Base-by-base conservation (phyloP, 768 basidiomycete genomes). In the Suillus subalutaceus region DNA sequence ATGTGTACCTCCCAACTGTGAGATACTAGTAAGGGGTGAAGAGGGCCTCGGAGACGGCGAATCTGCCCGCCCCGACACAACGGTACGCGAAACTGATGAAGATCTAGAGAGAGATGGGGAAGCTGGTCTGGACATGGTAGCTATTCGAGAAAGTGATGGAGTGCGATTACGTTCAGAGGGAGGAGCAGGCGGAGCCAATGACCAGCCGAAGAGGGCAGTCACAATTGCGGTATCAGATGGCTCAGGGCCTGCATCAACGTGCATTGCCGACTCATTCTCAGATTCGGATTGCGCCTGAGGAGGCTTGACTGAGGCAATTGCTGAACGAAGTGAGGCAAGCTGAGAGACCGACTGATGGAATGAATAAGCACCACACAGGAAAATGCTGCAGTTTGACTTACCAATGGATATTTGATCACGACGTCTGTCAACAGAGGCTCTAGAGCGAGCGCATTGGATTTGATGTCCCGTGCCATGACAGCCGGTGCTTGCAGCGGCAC, bases 371-470 rank as follows among this genome's bases (percentile, higher is more conserved):
- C 26, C 16, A 3, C 26, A 56, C 41, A 59, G 30, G 20, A 64
- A 64, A 32, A 66, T 32, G 52, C 40, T 53, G 60, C 43, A 65
- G 58, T 48, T 0, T 15, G 15, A 76, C 86, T 50, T 74, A 94
- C 93, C 63, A 94, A 79, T 44, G 93, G 92, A 70, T 94, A 92
- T 71, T 86, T 88, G 62, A 91, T 82, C 53, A 82, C 75, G 16
- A 93, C 79, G 59, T 82, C 82, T 61, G 83, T 74, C 60, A 93
- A 72, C 2, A 86, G 71, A 1, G 83, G 73, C 55, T 89, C 85
- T 58, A 94, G 80, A 0, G 77, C 72, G 0, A 79, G 57, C 5
- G 93, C 91, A 43, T 80, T 83, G 2, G 72, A 64, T 74, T 85
- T 90, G 67, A 94, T 77, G 59, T 89, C 86, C 62, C 81, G 84